Base-by-base conservation (phyloP, 2,329 filamentous ascomycete species). In the Falciphora oryzae region DNA sequence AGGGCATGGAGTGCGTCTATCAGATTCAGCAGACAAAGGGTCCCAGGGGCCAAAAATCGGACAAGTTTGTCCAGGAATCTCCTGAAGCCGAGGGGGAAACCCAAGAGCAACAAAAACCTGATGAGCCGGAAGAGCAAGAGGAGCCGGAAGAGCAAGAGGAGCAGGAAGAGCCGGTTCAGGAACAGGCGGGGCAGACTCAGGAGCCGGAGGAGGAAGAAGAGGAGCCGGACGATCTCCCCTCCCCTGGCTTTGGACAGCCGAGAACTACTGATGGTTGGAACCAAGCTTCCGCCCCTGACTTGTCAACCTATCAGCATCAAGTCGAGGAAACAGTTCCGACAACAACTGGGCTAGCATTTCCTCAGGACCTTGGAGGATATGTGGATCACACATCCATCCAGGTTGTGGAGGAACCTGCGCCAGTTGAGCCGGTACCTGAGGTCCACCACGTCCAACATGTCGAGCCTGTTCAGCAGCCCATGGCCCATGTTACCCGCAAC, bases 171-270 rank as follows among this genome's bases (percentile, higher is more conserved):
- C 69, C 8, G 69, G 68, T 4, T 32, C 28, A 59, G 66, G 62
- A 58, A 13, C 59, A 28, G n/a, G 57, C n/a, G 44, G 22, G 7
- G 59, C 63, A 58, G 64, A 14, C 14, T 35, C 63, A 35, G 35
- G 62, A 64, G 28, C 62, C 58, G 11, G n/a, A 27, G 56, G n/a
- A 64, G 28, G 57, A 63, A 16, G 66, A 70, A 22, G 68, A 70
- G 2, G 69, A 70, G 31, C 66, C 69, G 1, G 69, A 70, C 32
- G 67, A 67, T 35, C 62, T 72, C 57, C 66, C 64, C 3, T 71
- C 70, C 8, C 68, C 70, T 25, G 71, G 70, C 1, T 71, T 71
- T 22, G 27, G 58, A 6, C 57, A 61, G 58, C 53, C 32, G 35
- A 38, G 10, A 13, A 28, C 31, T 14, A 18, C 53, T 8, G 44